A percentile compares a stretch with the other conserved stretches of the same genome.
phyloP scores from a whole-genome alignment of 192 early-diverging fungal species.

The Oehlia diaphana region DNA sequence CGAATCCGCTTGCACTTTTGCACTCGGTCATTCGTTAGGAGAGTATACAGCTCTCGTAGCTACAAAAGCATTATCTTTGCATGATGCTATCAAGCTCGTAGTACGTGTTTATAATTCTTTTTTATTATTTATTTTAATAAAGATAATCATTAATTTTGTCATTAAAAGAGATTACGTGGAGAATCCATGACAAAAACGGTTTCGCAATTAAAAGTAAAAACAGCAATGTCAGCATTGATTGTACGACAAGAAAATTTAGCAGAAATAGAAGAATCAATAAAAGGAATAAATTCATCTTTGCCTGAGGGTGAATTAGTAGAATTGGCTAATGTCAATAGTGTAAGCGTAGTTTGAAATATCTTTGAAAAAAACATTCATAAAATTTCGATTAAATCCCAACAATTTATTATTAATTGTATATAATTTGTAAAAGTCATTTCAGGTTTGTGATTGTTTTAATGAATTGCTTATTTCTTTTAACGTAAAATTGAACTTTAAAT shows the following conservation, averaged over 20 bases:
- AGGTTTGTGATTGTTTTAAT: background rate
- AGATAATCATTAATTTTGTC: background rate
- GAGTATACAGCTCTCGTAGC: conserved; percentile 85
- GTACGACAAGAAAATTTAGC: conserved; percentile 70
- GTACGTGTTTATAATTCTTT: conserved; percentile 32
- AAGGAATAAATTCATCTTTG: conserved; percentile 58
- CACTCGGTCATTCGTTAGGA: conserved; percentile 91
- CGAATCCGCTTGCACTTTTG: conserved; percentile 69
- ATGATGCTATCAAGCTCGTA: conserved; percentile 85
- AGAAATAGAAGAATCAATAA: conserved; percentile 68
- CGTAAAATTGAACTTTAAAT: background rate
- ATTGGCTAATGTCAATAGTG: conserved; percentile 86
- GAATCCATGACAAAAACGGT: conserved; percentile 83
- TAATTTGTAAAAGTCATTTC: background rate
- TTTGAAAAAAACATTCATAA: background rate
- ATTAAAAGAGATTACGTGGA: conserved; percentile 69
- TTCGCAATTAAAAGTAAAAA: conserved; percentile 58
- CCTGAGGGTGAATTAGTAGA: conserved; percentile 77
- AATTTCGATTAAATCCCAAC: background rate
- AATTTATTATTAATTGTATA: background rate
- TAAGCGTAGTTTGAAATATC: conserved; percentile 21
- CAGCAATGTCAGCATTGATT: conserved; percentile 89
- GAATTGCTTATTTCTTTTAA: background rate
- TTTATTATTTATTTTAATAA: background rate
- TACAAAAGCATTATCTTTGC: conserved; percentile 62